Conservation (phyloP, 176 grass and related monocot species). For the Rhynchospora tenuis region DNA sequence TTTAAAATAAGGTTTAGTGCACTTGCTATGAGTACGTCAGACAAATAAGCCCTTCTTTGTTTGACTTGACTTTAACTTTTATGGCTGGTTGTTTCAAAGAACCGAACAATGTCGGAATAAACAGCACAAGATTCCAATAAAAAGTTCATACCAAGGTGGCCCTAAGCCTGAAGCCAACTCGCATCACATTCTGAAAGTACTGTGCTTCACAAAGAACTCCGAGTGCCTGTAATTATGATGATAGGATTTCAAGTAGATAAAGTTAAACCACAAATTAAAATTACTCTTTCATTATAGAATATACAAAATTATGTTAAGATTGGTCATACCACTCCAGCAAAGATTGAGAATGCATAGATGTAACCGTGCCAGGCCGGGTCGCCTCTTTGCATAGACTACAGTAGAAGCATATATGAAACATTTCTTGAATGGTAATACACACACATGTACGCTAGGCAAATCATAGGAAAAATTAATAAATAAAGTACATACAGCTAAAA, state of each 20-base stretch:
- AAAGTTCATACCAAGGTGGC: constrained; percentile 62
- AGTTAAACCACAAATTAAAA: constrained; percentile 19
- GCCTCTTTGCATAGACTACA: constrained; percentile 89
- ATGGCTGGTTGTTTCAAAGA: background rate
- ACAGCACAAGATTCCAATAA: background rate
- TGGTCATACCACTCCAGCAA: constrained; percentile 88
- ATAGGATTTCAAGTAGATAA: constrained; percentile 3
- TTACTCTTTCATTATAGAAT: background rate
- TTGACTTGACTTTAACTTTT: background rate
- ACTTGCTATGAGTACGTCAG: background rate
- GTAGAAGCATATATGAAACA: background rate
- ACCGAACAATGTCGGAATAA: background rate
- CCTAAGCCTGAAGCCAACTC: constrained; percentile 85
- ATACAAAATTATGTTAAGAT: background rate
- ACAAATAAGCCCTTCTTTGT: background rate
- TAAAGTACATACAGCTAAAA: constrained; percentile 59
- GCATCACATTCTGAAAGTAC: constrained; percentile 99
- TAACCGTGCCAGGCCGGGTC: constrained; percentile 83
- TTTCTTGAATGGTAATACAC: background rate
- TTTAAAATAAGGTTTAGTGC: background rate
- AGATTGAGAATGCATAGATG: constrained; percentile 89
- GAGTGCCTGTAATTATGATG: constrained; percentile 41
- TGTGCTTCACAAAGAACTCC: constrained; percentile 94
- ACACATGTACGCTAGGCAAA: background rate
- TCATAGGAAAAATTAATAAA: constrained; percentile 13